Evolutionary conservation across 2,329 filamentous ascomycete genomes (phyloP), one percentile per base, ranked within the genome.

Genomic region (Uncinocarpus reesii): DNA sequence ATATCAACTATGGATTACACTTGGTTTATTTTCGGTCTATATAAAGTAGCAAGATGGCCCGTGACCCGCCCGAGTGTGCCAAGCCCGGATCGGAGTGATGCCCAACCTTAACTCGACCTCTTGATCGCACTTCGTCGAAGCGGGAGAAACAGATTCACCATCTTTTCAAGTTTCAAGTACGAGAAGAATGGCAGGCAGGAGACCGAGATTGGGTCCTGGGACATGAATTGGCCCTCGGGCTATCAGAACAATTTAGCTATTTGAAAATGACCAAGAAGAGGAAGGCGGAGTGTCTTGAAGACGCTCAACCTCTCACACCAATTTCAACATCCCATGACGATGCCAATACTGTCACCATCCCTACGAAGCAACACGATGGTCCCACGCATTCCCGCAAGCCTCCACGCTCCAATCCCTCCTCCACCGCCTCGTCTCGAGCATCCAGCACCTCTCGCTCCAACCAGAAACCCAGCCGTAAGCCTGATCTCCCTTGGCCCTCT

Each of bases 401-500:
- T 18, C 18, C 11, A 11, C 36, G 15, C 13, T 35, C 32, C n/a
- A 15, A 23, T 7, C 16, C 43, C 10, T 43, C 46, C 4, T 52
- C 52, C 8, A 35, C 31, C n/a, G 23, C 43, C 36, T 45, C 49
- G 15, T 48, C 49, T 15, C 49, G 38, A 29, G 26, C 35, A 24
- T 40, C 32, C n/a, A 45, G 46, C 44, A 42, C 31, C 34, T 53
- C 54, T 24, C 42, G 44, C 20, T 47, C 56, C 7, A 57, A 55
- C 40, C 21, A 24, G 58, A 60, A 46, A 15, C 23, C 20, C 2
- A n/a, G 18, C 11, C 21, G 26, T 23, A 42, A 44, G 28, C 7
- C 37, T 23, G 24, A 48, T 1, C 70, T 75, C 43, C 74, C 76
- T 35, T 95, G 90, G 88, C 88, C 89, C 0, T 74, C 78, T 1